Percentiles rank a stretch among this genome's conserved stretches.
These are phyloP conservation scores for Solanum tarapatanum DNA, from an alignment of 257 asterid genomes.

Conservation along the genomic window DNA sequence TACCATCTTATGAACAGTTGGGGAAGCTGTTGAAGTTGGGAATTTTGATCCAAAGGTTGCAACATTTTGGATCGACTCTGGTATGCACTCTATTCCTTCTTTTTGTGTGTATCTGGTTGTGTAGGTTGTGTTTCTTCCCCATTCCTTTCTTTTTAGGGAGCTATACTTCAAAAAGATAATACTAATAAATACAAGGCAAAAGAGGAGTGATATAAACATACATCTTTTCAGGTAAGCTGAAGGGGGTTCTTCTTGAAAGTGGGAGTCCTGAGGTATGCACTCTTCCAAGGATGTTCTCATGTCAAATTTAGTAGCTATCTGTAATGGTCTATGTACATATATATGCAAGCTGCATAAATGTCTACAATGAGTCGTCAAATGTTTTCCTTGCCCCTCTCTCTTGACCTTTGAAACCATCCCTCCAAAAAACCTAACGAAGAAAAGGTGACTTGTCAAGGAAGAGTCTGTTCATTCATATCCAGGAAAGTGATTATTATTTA, in stretches of 20 bases:
- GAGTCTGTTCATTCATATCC: background rate
- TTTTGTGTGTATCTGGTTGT: background rate
- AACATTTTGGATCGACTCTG: conserved; percentile 91
- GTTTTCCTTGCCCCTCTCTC: background rate
- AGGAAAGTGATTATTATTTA: background rate
- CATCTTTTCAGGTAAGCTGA: conserved; percentile 60
- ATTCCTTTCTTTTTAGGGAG: background rate
- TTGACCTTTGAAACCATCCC: background rate
- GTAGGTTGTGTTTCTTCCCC: background rate
- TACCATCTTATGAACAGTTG: conserved; percentile 40
- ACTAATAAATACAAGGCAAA: background rate
- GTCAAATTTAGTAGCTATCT: background rate
- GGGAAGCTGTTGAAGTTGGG: conserved; percentile 59
- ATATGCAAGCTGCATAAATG: background rate
- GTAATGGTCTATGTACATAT: background rate
- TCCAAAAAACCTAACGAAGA: background rate
- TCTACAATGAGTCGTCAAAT: background rate
- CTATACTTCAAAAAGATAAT: background rate
- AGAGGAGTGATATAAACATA: background rate
- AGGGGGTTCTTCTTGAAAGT: conserved; percentile 90
- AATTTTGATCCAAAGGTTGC: conserved; percentile 78
- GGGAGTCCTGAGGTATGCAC: conserved; percentile 79
- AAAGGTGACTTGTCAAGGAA: background rate
- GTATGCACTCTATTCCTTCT: conserved; percentile 12
- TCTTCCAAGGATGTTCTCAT: background rate